A percentile compares a stretch with the other conserved stretches of the same genome.
These are phyloP conservation scores for Dendrobium chrysotoxum DNA, from an alignment of 106 monocot species.

Conservation along the genomic window DNA sequence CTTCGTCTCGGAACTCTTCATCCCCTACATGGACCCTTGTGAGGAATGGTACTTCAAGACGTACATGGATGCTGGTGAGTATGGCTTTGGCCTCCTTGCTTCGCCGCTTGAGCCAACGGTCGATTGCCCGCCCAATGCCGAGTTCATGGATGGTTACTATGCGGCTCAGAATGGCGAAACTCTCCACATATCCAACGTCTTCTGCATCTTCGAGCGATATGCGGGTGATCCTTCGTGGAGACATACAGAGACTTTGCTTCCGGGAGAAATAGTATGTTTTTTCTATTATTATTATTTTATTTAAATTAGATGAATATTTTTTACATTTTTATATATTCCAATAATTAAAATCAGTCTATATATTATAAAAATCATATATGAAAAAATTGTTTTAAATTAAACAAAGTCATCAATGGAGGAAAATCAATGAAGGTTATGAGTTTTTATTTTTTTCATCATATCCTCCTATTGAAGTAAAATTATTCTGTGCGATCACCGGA, in stretches of 20 bases:
- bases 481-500: no score
- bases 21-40: conserved; percentile 73
- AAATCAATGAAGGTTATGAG: no score
- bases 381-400: no score
- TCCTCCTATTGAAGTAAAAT: no score
- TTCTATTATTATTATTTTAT: not conserved
- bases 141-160: conserved; percentile 46
- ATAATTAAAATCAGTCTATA: no score
- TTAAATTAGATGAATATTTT: not conserved
- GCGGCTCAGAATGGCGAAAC: conserved; percentile 36
- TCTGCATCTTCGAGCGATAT: conserved; percentile 66
- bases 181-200: conserved; percentile 18
- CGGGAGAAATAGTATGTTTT: conserved; percentile 32
- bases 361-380: no score
- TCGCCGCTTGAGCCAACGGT: conserved; percentile 24
- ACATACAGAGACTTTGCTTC: conserved; percentile 45
- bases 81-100: conserved; percentile 47
- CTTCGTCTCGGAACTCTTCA: conserved; percentile 61
- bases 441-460: no score
- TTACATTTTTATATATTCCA: no score
- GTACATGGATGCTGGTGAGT: conserved; percentile 68
- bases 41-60: conserved; percentile 80
- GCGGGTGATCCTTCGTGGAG: conserved; percentile 63
- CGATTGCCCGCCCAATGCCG: conserved; percentile 60
- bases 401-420: no score